Percentiles rank a stretch among this genome's conserved stretches.
phyloP scores from a whole-genome alignment of 176 grass and related monocot genomes.

The Leersia perrieri region DNA sequence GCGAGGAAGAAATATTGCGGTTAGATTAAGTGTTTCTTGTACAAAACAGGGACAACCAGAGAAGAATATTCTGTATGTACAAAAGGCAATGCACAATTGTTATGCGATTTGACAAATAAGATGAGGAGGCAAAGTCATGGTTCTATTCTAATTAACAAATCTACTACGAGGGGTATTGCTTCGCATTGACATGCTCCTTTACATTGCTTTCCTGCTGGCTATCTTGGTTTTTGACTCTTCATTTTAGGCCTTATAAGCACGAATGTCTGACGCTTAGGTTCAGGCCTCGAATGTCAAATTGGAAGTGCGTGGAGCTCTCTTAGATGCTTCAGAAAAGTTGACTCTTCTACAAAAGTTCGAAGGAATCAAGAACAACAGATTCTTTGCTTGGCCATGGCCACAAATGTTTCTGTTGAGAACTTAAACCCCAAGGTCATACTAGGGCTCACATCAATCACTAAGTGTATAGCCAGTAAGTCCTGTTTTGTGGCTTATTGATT shows the following conservation, averaged over 20 bases:
- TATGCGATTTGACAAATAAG: background rate
- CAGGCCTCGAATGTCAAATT: background rate
- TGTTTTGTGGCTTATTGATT: background rate
- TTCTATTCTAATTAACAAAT: background rate
- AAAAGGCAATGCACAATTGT: background rate
- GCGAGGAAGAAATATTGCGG: background rate
- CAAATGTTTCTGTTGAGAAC: background rate
- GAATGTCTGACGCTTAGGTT: background rate
- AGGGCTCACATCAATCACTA: background rate
- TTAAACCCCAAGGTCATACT: background rate
- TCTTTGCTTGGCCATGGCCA: background rate
- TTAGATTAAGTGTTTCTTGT: background rate
- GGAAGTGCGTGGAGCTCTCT: background rate
- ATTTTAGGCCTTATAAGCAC: background rate
- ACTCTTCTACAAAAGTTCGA: background rate
- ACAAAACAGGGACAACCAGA: background rate
- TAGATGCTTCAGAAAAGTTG: background rate
- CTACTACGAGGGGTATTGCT: background rate
- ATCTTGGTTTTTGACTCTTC: background rate
- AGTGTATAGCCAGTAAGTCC: background rate
- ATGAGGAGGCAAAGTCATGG: background rate
- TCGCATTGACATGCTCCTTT: background rate
- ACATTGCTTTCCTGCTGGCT: background rate
- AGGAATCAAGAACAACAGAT: background rate
- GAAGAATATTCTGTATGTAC: background rate